Base-by-base conservation (phyloP, 2,329 filamentous ascomycete species). In the Mollisia scopiformis region DNA sequence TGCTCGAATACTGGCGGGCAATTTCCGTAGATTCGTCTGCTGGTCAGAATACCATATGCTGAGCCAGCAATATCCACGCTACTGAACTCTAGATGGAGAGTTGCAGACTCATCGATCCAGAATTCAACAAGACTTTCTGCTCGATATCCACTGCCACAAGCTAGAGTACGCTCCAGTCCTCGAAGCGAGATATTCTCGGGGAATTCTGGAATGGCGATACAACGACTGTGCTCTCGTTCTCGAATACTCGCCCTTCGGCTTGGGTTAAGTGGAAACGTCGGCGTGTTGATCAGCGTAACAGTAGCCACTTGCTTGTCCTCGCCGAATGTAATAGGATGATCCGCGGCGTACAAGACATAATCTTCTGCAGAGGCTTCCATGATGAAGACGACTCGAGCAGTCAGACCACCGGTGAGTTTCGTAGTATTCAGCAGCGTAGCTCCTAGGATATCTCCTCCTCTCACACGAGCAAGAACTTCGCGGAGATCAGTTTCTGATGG, bases 21-120 rank as follows among this genome's bases (percentile, higher is more conserved):
- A 5, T 43, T 47, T 10, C 61, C 41, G 25, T 70, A 69, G 8
- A 10, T 11, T 8, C 16, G n/a, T 30, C 58, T 62, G 11, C 13
- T 39, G 2, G 51, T 58, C 1, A 73, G 27, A 11, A 69, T 62
- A 3, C 49, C 58, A 43, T 54, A 68, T 3, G 66, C 61, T 19
- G 27, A 54, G 6, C 61, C 58, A 1, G 71, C 69, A 13, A 53
- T 47, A 13, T 54, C 51, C 2, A 71, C 31, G 31, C 54, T 67
- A 0, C 64, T 57, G 55, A 72, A 73, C 37, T 72, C 62, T 4
- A 72, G 43, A 41, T 67, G 61, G 1, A 73, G 41, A 2, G 57
- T 68, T 4, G 39, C 37, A 0, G 52, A 21, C 10, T 64, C 52
- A 55, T 71, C 68, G 31, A 70, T 47, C 23, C 60, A 68, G 27